phyloP scores from a whole-genome alignment of 148 eudicot genomes.

The Polygonum aviculare region DNA sequence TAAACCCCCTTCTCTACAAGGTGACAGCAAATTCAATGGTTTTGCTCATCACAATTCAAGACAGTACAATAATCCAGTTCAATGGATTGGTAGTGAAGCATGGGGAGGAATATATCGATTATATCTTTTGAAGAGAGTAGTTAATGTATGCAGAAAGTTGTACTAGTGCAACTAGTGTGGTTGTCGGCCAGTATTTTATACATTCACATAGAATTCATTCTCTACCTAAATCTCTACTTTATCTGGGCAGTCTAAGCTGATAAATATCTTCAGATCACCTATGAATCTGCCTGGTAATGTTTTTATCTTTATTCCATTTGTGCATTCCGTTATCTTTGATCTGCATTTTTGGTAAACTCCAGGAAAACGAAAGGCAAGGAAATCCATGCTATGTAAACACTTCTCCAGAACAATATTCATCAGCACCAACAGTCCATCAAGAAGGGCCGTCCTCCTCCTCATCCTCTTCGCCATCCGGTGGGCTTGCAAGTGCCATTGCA shows the following conservation, averaged over 20 bases:
- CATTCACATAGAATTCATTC: background rate
- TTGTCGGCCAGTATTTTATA: background rate
- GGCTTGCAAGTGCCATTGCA: slow-evolving; percentile 92
- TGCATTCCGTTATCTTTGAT: background rate
- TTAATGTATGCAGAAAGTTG: background rate
- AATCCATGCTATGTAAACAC: slow-evolving; percentile 24
- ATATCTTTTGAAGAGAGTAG: background rate
- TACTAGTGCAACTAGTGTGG: background rate
- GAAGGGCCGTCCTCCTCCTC: slow-evolving; percentile 1
- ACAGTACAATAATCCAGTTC: background rate
- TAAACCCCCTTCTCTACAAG: background rate
- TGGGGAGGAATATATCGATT: background rate
- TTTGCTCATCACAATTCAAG: background rate
- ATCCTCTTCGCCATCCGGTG: slow-evolving; percentile 37
- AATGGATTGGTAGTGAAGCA: background rate
- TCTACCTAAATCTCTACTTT: background rate
- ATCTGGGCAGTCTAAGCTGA: background rate
- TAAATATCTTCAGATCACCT: background rate
- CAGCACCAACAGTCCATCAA: background rate
- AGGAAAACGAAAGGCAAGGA: slow-evolving; percentile 58
- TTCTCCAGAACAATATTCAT: slow-evolving; percentile 27
- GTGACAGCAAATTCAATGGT: background rate
- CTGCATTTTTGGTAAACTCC: background rate
- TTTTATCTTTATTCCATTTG: background rate
- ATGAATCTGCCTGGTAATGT: background rate